phyloP scores from a whole-genome alignment of 2,329 filamentous ascomycete genomes.

The Botryotinia narcissicola region DNA sequence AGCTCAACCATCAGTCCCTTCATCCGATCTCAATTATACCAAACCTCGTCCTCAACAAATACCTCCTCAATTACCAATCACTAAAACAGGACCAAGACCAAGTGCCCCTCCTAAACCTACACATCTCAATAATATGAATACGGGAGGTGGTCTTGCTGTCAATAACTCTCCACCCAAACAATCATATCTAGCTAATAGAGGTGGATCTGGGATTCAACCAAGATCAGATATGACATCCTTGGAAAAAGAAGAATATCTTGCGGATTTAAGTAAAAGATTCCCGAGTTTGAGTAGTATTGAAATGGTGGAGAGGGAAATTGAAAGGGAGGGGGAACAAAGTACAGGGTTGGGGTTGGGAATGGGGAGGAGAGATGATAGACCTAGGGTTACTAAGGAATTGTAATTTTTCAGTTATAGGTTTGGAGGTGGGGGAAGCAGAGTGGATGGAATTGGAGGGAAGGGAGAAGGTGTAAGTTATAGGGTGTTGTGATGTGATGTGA shows the following conservation, averaged over 20 bases:
- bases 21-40: conserved; percentile 30
- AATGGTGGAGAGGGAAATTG: conserved; percentile 44
- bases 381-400: conserved; percentile 14
- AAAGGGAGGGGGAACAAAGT: conserved; percentile 11
- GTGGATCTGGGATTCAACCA: conserved; percentile 39
- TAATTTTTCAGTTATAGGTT: background rate
- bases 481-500: background rate
- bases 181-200: conserved; percentile 41
- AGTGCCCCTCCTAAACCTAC: conserved; percentile 60
- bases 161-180: conserved; percentile 45
- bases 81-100: conserved; percentile 45
- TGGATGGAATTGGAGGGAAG: background rate
- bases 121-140: conserved; percentile 57
- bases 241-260: conserved; percentile 64
- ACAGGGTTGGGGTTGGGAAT: conserved; percentile 17
- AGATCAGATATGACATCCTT: conserved; percentile 54
- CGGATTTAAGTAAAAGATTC: conserved; percentile 78
- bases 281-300: conserved; percentile 83
- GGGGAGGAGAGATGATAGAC: conserved; percentile 17
- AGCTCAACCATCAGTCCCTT: conserved; percentile 25
- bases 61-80: conserved; percentile 31
- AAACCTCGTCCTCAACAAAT: conserved; percentile 31
- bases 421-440: background rate
- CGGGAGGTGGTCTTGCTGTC: conserved; percentile 39
- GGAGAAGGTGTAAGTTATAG: background rate